phyloP scores from a whole-genome alignment of 2,329 filamentous ascomycete species.

The Bisporella sp. region DNA sequence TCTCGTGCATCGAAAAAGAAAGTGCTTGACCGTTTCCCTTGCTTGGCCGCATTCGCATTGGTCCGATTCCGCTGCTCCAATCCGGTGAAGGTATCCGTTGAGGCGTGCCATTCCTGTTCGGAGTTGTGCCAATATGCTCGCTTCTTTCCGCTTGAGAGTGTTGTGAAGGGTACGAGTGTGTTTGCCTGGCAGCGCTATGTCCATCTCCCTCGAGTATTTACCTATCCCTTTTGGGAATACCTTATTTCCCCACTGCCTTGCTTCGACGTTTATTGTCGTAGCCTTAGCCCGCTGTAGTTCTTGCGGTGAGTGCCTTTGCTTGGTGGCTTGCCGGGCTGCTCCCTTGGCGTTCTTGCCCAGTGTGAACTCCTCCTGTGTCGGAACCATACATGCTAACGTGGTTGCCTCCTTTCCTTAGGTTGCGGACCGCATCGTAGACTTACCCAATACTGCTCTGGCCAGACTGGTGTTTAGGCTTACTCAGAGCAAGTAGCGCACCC shows the following conservation, averaged over 20 bases:
- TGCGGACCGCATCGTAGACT: background rate
- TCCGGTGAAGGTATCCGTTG: slow-evolving; percentile 22
- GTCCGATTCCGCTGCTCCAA: slow-evolving; percentile 9
- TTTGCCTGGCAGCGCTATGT: slow-evolving; percentile 24
- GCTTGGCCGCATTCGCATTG: slow-evolving; percentile 13
- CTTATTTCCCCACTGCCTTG: slow-evolving; percentile 3
- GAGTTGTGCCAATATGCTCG: slow-evolving; percentile 22
- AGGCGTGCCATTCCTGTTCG: slow-evolving; percentile 25
- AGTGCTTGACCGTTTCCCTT: slow-evolving; percentile 21
- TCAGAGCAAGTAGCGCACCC: background rate
- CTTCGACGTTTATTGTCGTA: slow-evolving; percentile 15
- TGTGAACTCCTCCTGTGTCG: background rate
- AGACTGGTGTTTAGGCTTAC: background rate
- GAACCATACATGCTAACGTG: background rate
- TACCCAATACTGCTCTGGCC: background rate
- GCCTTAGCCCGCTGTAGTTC: slow-evolving; percentile 4
- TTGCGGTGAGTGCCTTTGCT: background rate
- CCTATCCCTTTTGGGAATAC: slow-evolving; percentile 17
- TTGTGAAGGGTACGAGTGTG: slow-evolving; percentile 22
- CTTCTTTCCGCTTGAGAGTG: slow-evolving; percentile 16
- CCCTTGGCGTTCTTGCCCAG: background rate
- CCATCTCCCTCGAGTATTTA: slow-evolving; percentile 21
- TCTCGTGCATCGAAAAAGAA: slow-evolving; percentile 20
- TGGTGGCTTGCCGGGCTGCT: background rate
- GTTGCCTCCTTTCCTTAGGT: background rate